Percentiles rank a stretch among this genome's conserved stretches.
These are phyloP conservation scores for Agaricus bisporus DNA, from an alignment of 768 basidiomycete genomes.

Conservation along the genomic window DNA sequence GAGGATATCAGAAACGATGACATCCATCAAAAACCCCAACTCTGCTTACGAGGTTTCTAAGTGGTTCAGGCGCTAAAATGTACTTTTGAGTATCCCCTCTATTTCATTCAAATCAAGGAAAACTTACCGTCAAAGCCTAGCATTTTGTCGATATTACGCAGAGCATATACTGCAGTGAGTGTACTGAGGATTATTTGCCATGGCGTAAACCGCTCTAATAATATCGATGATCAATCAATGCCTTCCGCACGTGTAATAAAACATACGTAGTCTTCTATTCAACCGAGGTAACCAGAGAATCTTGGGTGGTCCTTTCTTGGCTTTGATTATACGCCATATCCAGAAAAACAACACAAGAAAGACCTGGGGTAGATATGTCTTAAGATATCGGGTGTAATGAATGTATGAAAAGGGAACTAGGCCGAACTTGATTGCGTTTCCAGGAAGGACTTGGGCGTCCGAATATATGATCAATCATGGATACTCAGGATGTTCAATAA, in stretches of 20 bases:
- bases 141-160: slow-evolving; percentile 80
- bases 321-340: slow-evolving; percentile 72
- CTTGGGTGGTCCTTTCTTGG: slow-evolving; percentile 58
- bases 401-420: background rate
- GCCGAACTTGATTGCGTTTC: slow-evolving; percentile 74
- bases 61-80: slow-evolving; percentile 79
- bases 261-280: slow-evolving; percentile 59
- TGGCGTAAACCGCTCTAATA: slow-evolving; percentile 79
- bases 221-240: slow-evolving; percentile 1
- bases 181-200: slow-evolving; percentile 92
- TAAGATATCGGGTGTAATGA: no score
- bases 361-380: slow-evolving; percentile 41
- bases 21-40: background rate
- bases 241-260: background rate
- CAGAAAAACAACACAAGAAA: slow-evolving; percentile 90
- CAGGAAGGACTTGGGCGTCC: slow-evolving; percentile 87
- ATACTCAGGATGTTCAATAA: background rate
- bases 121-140: slow-evolving; percentile 73
- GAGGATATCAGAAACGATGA: slow-evolving; percentile 5
- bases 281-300: slow-evolving; percentile 55
- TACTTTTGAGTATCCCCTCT: background rate
- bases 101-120: background rate
- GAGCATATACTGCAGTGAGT: slow-evolving; percentile 76
- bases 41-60: slow-evolving; percentile 72
- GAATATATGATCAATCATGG: slow-evolving; percentile 91